phyloP scores from a whole-genome alignment of 345 rosid species.

The Clausena lansium region DNA sequence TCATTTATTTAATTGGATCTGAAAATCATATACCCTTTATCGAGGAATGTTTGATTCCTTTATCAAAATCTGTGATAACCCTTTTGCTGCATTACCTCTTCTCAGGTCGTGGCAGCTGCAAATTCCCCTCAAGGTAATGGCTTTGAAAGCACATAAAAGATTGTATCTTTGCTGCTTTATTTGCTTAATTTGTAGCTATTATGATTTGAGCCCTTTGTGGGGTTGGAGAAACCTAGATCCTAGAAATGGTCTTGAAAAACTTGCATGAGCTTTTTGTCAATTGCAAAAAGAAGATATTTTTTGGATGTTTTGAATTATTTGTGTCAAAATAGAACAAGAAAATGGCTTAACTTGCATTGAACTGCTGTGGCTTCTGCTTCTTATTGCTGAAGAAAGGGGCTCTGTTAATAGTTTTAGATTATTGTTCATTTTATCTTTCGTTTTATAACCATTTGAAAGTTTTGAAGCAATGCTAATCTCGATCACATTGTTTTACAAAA shows the following conservation, averaged over 20 bases:
- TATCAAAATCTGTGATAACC: neutral
- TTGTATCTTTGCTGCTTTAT: neutral
- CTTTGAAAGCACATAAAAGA: neutral
- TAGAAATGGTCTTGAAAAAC: neutral
- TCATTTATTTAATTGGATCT: neutral
- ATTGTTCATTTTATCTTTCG: neutral
- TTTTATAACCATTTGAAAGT: neutral
- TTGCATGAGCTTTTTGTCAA: neutral
- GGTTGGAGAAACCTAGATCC: slow-evolving; percentile 1
- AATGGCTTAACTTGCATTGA: neutral
- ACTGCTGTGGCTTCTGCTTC: neutral
- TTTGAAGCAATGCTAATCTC: neutral
- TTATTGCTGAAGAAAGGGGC: neutral
- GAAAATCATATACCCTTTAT: neutral
- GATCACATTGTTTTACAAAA: neutral
- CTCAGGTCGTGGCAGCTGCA: slow-evolving; percentile 71
- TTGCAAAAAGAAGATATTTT: neutral
- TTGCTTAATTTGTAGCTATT: neutral
- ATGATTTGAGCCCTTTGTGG: neutral
- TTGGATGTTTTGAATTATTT: neutral
- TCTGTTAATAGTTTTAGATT: neutral
- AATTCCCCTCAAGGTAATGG: slow-evolving; percentile 70
- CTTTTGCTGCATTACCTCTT: slow-evolving; percentile 9
- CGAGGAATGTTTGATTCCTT: neutral
- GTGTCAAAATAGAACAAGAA: neutral